Evolutionary conservation across 2,329 filamentous ascomycete genomes (phyloP).

Genomic region (Decorospora gaudefroyi): DNA sequence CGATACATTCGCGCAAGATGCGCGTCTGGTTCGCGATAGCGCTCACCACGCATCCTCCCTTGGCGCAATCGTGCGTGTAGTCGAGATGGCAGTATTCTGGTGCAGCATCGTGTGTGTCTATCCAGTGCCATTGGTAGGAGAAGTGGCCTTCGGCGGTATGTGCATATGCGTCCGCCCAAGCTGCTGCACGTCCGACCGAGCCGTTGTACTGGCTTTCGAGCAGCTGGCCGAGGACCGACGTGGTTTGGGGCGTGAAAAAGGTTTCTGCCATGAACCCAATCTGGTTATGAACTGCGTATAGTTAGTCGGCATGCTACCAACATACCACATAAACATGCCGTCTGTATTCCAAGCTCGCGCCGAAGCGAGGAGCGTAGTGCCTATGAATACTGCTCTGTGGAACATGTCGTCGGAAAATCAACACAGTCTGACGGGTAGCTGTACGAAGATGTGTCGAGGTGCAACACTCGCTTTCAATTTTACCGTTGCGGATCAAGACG

Average conservation of each 20-base stretch:
- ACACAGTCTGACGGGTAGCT: too few species aligned
- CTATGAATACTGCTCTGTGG: not conserved
- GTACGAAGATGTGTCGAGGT: too few species aligned
- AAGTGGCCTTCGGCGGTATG: conserved; percentile 48
- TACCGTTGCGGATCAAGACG: not conserved
- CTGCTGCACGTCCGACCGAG: conserved; percentile 48
- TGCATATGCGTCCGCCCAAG: conserved; percentile 49
- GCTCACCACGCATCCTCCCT: conserved; percentile 49
- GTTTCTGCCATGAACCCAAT: conserved; percentile 49
- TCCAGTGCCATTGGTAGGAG: conserved; percentile 52
- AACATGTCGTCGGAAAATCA: not conserved
- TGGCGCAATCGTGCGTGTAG: conserved; percentile 46
- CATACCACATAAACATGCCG: conserved; percentile 20
- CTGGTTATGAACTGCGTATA: conserved; percentile 46
- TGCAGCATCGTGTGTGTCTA: conserved; percentile 45
- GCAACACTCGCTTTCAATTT: too few species aligned
- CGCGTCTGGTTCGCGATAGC: conserved; percentile 51
- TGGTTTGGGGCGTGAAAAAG: conserved; percentile 43
- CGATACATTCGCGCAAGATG: conserved; percentile 46
- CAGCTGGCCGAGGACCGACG: conserved; percentile 39
- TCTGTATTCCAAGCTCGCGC: conserved; percentile 41
- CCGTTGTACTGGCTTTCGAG: conserved; percentile 49
- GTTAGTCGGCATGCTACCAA: conserved; percentile 7
- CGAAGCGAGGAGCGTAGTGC: conserved; percentile 20
- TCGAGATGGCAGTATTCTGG: conserved; percentile 44